These are phyloP conservation scores for Tolypocladium nubicola DNA, from an alignment of 2,329 filamentous ascomycete genomes.

Conservation along the genomic window DNA sequence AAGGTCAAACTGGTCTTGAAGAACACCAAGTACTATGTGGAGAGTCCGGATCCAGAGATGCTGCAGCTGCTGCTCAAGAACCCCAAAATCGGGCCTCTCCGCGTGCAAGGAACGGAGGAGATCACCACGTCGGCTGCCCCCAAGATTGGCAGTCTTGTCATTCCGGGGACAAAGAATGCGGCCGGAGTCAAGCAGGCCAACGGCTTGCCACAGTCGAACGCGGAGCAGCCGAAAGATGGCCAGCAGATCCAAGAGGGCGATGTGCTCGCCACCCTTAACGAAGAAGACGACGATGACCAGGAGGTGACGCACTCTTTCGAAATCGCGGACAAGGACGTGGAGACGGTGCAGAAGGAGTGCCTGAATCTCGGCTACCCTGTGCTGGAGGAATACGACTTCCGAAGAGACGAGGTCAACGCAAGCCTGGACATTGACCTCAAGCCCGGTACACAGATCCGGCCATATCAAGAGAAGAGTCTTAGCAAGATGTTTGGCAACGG, in stretches of 20 bases:
- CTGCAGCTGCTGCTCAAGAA: constrained; percentile 82
- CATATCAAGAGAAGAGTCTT: constrained; percentile 94
- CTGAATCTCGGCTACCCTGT: constrained; percentile 78
- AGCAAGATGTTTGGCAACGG: constrained; percentile 99
- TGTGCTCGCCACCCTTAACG: constrained; percentile 63
- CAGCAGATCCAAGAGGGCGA: constrained; percentile 50
- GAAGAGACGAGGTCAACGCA: constrained; percentile 79
- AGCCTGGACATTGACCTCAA: constrained; percentile 90
- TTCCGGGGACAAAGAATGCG: constrained; percentile 89
- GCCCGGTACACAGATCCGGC: constrained; percentile 77
- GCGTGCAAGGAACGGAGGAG: constrained; percentile 60
- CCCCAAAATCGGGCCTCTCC: constrained; percentile 65
- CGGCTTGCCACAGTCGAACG: constrained; percentile 18
- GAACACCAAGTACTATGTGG: constrained; percentile 88
- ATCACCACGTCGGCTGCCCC: constrained; percentile 75
- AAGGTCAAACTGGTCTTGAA: constrained; percentile 94
- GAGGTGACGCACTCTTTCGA: constrained; percentile 91
- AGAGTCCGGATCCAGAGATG: constrained; percentile 80
- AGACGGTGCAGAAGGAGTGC: constrained; percentile 81
- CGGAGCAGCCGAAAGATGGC: constrained; percentile 31
- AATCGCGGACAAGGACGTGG: constrained; percentile 71
- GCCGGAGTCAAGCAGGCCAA: constrained; percentile 72
- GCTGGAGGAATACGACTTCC: constrained; percentile 94
- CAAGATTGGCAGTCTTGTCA: constrained; percentile 78
- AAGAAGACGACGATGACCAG: constrained; percentile 80